Conservation (phyloP, 768 basidiomycete species). For the Pulveroboletus sp. region DNA sequence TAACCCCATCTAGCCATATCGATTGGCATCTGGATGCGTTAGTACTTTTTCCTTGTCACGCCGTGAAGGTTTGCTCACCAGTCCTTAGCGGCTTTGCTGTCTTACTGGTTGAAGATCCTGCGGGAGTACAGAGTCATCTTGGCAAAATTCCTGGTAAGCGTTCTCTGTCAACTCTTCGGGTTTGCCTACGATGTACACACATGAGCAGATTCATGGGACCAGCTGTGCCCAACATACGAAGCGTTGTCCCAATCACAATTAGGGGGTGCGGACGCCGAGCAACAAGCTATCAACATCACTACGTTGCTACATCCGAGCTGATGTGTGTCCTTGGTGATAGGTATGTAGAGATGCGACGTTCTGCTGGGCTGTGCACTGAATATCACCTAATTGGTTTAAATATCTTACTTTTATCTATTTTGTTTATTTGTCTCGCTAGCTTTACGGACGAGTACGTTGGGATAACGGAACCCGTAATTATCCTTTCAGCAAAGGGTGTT, state of each 20-base stretch:
- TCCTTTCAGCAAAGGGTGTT: too few species aligned
- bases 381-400: too few species aligned
- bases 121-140: constrained; percentile 12
- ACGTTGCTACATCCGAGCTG: constrained; percentile 13
- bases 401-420: too few species aligned
- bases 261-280: constrained; percentile 13
- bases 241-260: constrained; percentile 18
- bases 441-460: too few species aligned
- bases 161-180: not conserved
- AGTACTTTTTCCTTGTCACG: too few species aligned
- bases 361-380: too few species aligned
- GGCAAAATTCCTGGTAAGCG: constrained; percentile 15
- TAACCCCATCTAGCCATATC: constrained; percentile 17
- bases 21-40: constrained; percentile 24
- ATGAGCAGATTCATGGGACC: constrained; percentile 21
- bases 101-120: constrained; percentile 24
- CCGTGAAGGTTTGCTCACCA: too few species aligned
- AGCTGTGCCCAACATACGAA: constrained; percentile 23
- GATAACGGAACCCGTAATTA: too few species aligned
- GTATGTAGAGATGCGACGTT: too few species aligned
- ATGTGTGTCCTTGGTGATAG: not conserved
- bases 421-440: too few species aligned
- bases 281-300: constrained; percentile 19
- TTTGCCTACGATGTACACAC: not conserved
- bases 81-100: constrained; percentile 1